These are phyloP conservation scores for Kuraishia cidri DNA, from an alignment of 805 yeast genomes.

Conservation along the genomic window DNA sequence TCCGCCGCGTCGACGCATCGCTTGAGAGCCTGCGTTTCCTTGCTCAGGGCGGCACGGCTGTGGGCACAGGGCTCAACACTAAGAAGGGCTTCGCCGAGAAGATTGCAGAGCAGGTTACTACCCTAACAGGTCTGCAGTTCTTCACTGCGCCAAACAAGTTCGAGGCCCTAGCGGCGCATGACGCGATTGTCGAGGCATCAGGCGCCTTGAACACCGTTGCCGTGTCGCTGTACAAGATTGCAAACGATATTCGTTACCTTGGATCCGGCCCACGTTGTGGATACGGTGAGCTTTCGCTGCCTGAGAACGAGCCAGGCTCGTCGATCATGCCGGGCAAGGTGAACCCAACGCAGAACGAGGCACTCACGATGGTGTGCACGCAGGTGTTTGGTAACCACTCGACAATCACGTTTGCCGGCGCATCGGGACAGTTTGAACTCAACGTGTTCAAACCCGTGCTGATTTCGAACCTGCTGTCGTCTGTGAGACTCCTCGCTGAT, in stretches of 20 bases:
- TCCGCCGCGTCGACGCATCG: constrained; percentile 70
- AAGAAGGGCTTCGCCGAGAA: constrained; percentile 80
- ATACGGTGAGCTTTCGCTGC: constrained; percentile 89
- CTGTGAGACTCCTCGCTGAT: constrained; percentile 84
- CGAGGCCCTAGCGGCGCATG: constrained; percentile 98
- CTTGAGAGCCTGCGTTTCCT: constrained; percentile 71
- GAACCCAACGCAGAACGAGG: constrained; percentile 99
- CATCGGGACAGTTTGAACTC: constrained; percentile 97
- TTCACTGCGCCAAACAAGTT: constrained; percentile 97
- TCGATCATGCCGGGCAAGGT: constrained; percentile 99
- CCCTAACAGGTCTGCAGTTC: constrained; percentile 83
- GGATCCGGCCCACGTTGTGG: constrained; percentile 99
- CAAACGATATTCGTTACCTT: constrained; percentile 95
- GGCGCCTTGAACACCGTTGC: constrained; percentile 97
- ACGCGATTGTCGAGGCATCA: constrained; percentile 94
- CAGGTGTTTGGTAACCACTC: constrained; percentile 98
- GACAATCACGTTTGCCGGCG: constrained; percentile 94
- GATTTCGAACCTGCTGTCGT: constrained; percentile 83
- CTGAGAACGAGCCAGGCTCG: constrained; percentile 99
- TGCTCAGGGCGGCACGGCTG: constrained; percentile 99
- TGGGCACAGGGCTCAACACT: constrained; percentile 97
- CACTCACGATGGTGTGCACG: constrained; percentile 94
- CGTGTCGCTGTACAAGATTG: constrained; percentile 88
- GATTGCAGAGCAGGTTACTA: constrained; percentile 79
- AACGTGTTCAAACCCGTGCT: constrained; percentile 97